A percentile compares a stretch with the other conserved stretches of the same genome.
Evolutionary conservation across 2,329 filamentous ascomycete genomes (phyloP).

Genomic region (Xylariaceae sp.): DNA sequence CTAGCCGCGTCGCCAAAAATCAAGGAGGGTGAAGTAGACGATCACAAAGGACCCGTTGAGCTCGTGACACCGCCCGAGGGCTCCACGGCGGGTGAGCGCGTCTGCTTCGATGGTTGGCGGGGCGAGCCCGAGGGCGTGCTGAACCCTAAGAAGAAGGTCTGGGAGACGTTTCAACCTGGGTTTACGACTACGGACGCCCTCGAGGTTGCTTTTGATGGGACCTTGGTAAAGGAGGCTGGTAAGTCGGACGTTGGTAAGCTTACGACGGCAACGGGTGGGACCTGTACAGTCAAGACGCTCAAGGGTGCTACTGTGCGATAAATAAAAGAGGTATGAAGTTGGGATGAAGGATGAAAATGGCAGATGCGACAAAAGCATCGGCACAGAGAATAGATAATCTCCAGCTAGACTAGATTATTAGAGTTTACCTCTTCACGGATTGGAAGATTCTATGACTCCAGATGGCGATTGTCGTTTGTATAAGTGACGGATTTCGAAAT

Average conservation of each 20-base stretch:
- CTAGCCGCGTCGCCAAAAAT: slow-evolving; percentile 84
- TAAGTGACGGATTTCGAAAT: too few species aligned
- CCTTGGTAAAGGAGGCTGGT: slow-evolving; percentile 69
- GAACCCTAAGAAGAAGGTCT: slow-evolving; percentile 99
- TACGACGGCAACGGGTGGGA: slow-evolving; percentile 70
- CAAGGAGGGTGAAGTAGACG: slow-evolving; percentile 75
- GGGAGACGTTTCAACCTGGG: slow-evolving; percentile 94
- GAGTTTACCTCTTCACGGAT: too few species aligned
- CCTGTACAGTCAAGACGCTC: slow-evolving; percentile 79
- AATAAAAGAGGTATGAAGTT: background rate
- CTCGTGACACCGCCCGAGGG: slow-evolving; percentile 79
- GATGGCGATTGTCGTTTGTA: too few species aligned
- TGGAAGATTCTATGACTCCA: too few species aligned
- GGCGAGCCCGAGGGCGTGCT: slow-evolving; percentile 89
- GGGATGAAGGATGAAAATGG: background rate
- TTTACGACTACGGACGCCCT: slow-evolving; percentile 82
- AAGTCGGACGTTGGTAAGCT: slow-evolving; percentile 66
- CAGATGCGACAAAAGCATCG: background rate
- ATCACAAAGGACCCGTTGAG: slow-evolving; percentile 89
- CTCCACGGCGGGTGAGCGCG: slow-evolving; percentile 76
- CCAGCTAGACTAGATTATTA: too few species aligned
- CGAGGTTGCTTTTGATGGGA: slow-evolving; percentile 83
- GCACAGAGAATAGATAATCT: too few species aligned
- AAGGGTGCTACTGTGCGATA: slow-evolving; percentile 81
- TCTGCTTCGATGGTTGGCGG: slow-evolving; percentile 92